Conservation (phyloP, 2,329 filamentous ascomycete species). For the Colletotrichum sp. region DNA sequence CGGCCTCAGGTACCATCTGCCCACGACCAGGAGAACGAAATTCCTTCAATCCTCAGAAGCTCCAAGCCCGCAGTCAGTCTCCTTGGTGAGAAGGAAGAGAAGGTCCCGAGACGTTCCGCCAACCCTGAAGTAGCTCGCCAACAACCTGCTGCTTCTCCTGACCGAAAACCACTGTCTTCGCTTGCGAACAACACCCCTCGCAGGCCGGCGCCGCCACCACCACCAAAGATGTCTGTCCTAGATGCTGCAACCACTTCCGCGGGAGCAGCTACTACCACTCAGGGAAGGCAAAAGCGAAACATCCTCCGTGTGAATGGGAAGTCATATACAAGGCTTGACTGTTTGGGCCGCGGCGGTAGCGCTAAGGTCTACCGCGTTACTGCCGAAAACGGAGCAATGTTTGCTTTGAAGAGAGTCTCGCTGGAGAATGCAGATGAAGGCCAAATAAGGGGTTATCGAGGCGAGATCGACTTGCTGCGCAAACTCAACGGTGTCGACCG, state of each 20-base stretch:
- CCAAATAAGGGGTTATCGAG: conserved; percentile 86
- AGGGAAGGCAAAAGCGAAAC: conserved; percentile 77
- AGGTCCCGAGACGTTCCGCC: conserved; percentile 55
- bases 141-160: conserved; percentile 51
- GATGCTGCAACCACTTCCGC: conserved; percentile 87
- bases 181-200: conserved; percentile 74
- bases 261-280: conserved; percentile 77
- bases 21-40: conserved; percentile 86
- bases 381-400: conserved; percentile 95
- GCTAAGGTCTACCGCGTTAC: conserved; percentile 96
- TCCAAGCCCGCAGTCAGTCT: conserved; percentile 60
- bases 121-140: conserved; percentile 46
- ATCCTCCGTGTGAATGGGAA: conserved; percentile 91
- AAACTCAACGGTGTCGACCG: conserved; percentile 85
- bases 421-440: conserved; percentile 87
- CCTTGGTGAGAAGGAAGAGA: conserved; percentile 61
- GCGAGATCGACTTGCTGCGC: conserved; percentile 89
- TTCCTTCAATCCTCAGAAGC: conserved; percentile 71
- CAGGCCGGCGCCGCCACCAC: conserved; percentile 78
- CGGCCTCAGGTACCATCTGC: conserved; percentile 64
- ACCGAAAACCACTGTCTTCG: conserved; percentile 59
- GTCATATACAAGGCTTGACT: conserved; percentile 86
- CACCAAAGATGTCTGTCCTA: conserved; percentile 96
- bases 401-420: conserved; percentile 91
- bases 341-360: conserved; percentile 89